Percentiles rank a stretch among this genome's conserved stretches.
Evolutionary conservation across 2,329 filamentous ascomycete species (phyloP).

Genomic region (Talaromyces islandicus): DNA sequence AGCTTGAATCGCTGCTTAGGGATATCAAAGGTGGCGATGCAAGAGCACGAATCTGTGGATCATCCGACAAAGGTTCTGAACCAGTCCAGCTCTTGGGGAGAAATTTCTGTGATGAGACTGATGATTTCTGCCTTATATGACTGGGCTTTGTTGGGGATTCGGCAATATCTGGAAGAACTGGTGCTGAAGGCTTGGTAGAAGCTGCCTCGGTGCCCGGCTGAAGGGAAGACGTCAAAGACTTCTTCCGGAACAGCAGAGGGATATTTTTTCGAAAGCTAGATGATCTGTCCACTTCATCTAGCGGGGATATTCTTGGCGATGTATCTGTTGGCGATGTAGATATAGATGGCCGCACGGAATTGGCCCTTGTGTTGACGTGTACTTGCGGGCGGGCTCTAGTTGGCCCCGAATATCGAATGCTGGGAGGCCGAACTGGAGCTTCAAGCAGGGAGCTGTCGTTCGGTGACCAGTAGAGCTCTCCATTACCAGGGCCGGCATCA

Average conservation of each 20-base stretch:
- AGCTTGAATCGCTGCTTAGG: background rate
- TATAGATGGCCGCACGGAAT: conserved; percentile 24
- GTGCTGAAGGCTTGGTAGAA: conserved; percentile 9
- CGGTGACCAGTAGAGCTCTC: conserved; percentile 19
- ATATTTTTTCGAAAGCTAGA: conserved; percentile 16
- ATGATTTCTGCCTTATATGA: conserved; percentile 28
- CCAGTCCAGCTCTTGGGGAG: conserved; percentile 25
- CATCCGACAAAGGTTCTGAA: conserved; percentile 26
- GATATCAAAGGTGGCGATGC: conserved; percentile 10
- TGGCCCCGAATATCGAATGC: conserved; percentile 26
- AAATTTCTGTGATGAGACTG: conserved; percentile 26
- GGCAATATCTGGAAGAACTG: conserved; percentile 17
- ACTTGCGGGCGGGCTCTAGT: conserved; percentile 25
- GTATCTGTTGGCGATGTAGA: conserved; percentile 12
- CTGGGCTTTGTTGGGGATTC: conserved; percentile 13
- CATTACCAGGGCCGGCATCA: conserved; percentile 22
- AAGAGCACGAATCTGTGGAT: conserved; percentile 32
- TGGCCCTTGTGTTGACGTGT: conserved; percentile 22
- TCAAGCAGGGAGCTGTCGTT: conserved; percentile 16
- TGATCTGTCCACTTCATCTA: conserved; percentile 1
- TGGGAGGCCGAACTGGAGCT: conserved; percentile 22
- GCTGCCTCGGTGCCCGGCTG: conserved; percentile 12
- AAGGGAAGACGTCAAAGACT: conserved; percentile 21
- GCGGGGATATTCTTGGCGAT: conserved; percentile 5
- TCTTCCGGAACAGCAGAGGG: conserved; percentile 22